Conservation (phyloP, 75 land plant genomes). For the Selaginella moellendorffii region DNA sequence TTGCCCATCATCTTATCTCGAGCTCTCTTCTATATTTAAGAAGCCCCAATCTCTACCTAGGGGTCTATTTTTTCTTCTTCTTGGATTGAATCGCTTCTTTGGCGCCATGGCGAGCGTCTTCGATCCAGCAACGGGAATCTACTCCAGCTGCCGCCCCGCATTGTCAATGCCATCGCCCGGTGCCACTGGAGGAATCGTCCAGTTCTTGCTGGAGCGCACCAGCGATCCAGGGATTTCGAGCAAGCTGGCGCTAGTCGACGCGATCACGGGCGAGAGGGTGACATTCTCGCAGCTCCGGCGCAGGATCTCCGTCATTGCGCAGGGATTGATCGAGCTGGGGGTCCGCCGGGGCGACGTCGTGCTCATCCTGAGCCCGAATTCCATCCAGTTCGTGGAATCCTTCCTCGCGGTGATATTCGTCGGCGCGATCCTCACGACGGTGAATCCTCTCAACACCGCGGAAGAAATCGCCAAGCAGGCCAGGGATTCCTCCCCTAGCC, state of each 20-base stretch:
- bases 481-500: not conserved
- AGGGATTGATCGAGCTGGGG: slow-evolving; percentile 27
- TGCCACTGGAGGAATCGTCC: not conserved
- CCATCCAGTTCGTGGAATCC: slow-evolving; percentile 36
- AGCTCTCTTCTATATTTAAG: too few species aligned
- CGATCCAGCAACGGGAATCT: not conserved
- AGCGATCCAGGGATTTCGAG: not conserved
- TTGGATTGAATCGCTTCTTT: too few species aligned
- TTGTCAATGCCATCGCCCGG: too few species aligned
- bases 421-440: slow-evolving; percentile 42
- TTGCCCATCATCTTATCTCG: too few species aligned
- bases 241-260: slow-evolving; percentile 39
- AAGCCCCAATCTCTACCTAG: too few species aligned
- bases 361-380: slow-evolving; percentile 44
- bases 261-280: slow-evolving; percentile 31
- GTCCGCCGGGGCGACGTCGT: slow-evolving; percentile 38
- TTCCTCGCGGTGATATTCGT: slow-evolving; percentile 36
- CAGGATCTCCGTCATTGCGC: slow-evolving; percentile 28
- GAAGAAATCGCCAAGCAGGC: slow-evolving; percentile 59
- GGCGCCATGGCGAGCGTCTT: not conserved
- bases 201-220: not conserved
- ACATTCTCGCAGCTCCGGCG: slow-evolving; percentile 30
- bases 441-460: slow-evolving; percentile 39
- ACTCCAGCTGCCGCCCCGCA: not conserved
- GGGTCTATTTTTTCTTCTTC: too few species aligned